These are phyloP conservation scores for Phellopilus nigrolimitatus DNA, from an alignment of 1,284 basidiomycete species.

Conservation along the genomic window DNA sequence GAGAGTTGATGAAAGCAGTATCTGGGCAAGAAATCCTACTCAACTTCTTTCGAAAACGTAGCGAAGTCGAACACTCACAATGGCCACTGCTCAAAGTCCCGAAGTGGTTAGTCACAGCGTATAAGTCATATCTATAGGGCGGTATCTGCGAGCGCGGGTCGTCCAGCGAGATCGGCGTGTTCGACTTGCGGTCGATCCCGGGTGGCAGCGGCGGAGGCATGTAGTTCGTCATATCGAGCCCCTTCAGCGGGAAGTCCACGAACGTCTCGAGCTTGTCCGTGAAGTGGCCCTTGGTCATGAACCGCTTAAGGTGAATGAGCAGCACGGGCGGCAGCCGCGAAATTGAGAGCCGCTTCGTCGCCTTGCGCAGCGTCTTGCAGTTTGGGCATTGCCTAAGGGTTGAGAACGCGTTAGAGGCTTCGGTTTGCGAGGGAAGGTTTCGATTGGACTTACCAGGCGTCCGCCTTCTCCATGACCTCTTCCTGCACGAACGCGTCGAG, in stretches of 20 bases:
- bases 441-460: constrained; percentile 79
- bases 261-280: constrained; percentile 93
- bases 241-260: constrained; percentile 83
- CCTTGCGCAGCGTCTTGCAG: constrained; percentile 82
- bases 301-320: constrained; percentile 94
- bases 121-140: constrained; percentile 85
- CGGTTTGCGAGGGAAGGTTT: no score
- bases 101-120: constrained; percentile 89
- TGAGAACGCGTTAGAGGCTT: no score
- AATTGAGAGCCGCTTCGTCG: constrained; percentile 82
- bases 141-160: constrained; percentile 79
- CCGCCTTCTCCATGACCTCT: constrained; percentile 89
- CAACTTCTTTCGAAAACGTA: neutral
- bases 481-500: constrained; percentile 88
- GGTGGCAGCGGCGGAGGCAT: constrained; percentile 80
- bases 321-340: constrained; percentile 91
- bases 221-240: constrained; percentile 86
- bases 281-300: constrained; percentile 88
- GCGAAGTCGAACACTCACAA: constrained; percentile 69
- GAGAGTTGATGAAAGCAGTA: constrained; percentile 79
- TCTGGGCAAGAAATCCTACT: constrained; percentile 41
- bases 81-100: constrained; percentile 89
- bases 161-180: constrained; percentile 41
- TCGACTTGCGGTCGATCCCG: constrained; percentile 46
- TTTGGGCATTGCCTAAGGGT: constrained; percentile 79